Conservation (phyloP, 371 early-diverging fungal genomes). For the Mycotypha africana region DNA sequence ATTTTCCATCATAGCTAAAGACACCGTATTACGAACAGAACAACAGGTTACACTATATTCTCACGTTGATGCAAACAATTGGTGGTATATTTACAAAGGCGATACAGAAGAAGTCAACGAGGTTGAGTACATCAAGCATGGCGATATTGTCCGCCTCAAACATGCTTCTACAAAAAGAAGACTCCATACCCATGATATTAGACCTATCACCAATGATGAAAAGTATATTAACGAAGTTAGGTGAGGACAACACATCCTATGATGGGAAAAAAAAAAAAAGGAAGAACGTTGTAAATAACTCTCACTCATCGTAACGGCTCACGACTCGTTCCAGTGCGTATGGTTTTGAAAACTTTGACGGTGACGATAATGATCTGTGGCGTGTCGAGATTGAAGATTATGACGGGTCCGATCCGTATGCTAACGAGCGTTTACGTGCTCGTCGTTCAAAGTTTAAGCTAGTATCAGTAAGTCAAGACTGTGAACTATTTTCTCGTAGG, state of each 20-base stretch:
- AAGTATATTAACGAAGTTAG: constrained; percentile 80
- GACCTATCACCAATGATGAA: constrained; percentile 79
- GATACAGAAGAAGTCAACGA: constrained; percentile 28
- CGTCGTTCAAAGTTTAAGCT: constrained; percentile 63
- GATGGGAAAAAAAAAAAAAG: not conserved
- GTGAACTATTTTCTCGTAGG: constrained; percentile 76
- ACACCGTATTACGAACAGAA: constrained; percentile 37
- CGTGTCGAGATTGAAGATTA: constrained; percentile 58
- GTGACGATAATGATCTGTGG: constrained; percentile 64
- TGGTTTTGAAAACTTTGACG: constrained; percentile 38
- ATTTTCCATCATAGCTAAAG: not conserved
- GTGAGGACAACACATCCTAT: no score
- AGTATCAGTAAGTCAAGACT: constrained; percentile 66
- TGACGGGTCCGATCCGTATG: constrained; percentile 35
- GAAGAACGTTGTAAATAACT: not conserved
- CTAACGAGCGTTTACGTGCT: constrained; percentile 38
- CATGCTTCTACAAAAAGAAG: constrained; percentile 40
- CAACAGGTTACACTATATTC: constrained; percentile 19
- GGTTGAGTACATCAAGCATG: constrained; percentile 39
- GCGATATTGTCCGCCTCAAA: constrained; percentile 51
- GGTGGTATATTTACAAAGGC: constrained; percentile 63
- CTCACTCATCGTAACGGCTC: not conserved
- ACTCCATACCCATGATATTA: constrained; percentile 35
- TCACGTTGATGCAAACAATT: constrained; percentile 14
- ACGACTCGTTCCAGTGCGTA: constrained; percentile 58